Evolutionary conservation across 2,329 filamentous ascomycete genomes (phyloP).

Genomic region (Colletotrichum godetiae): DNA sequence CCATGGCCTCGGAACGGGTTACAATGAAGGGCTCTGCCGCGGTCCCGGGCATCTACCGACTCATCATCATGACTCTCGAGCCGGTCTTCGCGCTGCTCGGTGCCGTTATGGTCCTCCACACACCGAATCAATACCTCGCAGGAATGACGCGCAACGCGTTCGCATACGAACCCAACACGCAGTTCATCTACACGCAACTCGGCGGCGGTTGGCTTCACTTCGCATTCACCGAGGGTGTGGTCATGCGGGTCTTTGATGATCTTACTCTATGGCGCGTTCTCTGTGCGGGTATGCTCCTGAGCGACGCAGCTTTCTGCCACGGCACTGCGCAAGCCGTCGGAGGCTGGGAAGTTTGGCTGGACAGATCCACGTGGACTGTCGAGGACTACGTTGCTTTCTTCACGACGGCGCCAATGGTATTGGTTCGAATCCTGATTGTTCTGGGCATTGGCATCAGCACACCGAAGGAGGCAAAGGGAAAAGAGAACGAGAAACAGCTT

Average conservation of each 20-base stretch:
- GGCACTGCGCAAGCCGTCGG: constrained; percentile 47
- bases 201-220: constrained; percentile 48
- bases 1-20: neutral
- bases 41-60: constrained; percentile 46
- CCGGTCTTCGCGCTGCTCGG: constrained; percentile 48
- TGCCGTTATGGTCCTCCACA: constrained; percentile 42
- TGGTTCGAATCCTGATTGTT: constrained; percentile 44
- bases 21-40: constrained; percentile 36
- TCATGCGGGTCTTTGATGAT: constrained; percentile 48
- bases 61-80: constrained; percentile 48
- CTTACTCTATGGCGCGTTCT: constrained; percentile 47
- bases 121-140: constrained; percentile 43
- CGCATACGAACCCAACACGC: constrained; percentile 36
- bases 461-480: neutral
- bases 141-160: constrained; percentile 43
- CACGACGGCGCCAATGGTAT: constrained; percentile 42
- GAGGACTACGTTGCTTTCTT: constrained; percentile 43
- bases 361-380: constrained; percentile 41
- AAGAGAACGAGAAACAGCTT: neutral
- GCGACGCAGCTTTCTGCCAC: constrained; percentile 44
- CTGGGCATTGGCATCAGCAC: constrained; percentile 42
- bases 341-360: constrained; percentile 43
- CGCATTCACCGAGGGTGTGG: constrained; percentile 50
- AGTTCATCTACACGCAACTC: constrained; percentile 46
- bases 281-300: constrained; percentile 50